phyloP scores from a whole-genome alignment of 2,329 filamentous ascomycete genomes.

The Colletotrichum tropicicola region DNA sequence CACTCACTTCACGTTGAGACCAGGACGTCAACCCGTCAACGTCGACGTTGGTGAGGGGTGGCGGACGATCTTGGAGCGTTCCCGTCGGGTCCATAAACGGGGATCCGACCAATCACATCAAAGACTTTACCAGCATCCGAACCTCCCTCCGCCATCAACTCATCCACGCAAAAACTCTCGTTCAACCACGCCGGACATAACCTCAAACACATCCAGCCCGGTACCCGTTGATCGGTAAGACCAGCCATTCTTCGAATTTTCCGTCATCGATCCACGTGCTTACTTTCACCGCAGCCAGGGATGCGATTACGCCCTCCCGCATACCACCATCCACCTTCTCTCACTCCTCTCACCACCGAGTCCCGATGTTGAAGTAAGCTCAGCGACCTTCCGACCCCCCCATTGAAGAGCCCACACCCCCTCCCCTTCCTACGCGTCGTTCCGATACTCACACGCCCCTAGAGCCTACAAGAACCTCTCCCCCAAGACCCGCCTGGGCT shows the following conservation, averaged over 20 bases:
- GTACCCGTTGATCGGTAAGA: neutral
- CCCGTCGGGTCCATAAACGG: neutral
- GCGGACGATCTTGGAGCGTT: neutral
- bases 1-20: no score
- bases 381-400: neutral
- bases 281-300: no score
- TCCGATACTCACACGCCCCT: neutral
- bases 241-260: no score
- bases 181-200: neutral
- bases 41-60: neutral
- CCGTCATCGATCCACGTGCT: no score
- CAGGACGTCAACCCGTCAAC: no score
- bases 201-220: neutral
- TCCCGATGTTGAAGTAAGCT: constrained; percentile 29
- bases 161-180: neutral
- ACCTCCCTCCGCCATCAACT: neutral
- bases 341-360: neutral
- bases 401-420: neutral
- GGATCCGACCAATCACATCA: neutral
- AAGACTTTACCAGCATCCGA: constrained; percentile 5
- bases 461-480: constrained; percentile 78
- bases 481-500: constrained; percentile 73
- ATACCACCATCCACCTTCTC: no score
- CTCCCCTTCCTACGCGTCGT: neutral
- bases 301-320: no score